A percentile compares a stretch with the other conserved stretches of the same genome.
Evolutionary conservation across 495 filamentous ascomycete species (phyloP).

Genomic region (Apodospora peruviana): DNA sequence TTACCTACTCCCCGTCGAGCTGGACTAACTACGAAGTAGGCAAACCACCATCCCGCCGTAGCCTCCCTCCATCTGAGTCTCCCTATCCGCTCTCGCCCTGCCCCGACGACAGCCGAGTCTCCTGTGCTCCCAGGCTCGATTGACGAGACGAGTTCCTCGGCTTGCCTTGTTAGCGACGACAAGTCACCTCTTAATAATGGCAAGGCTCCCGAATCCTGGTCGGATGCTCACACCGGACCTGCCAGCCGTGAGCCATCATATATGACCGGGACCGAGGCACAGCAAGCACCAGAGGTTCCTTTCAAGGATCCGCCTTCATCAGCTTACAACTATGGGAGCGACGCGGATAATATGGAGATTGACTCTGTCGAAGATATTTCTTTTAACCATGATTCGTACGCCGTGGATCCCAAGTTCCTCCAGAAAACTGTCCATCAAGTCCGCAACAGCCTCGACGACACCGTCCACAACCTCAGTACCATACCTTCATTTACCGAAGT

Average conservation of each 20-base stretch:
- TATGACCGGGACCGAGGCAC: no score
- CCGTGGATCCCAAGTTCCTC: conserved; percentile 2
- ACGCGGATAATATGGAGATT: neutral
- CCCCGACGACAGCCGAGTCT: no score
- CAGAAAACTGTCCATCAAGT: conserved; percentile 3
- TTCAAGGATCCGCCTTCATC: conserved; percentile 1
- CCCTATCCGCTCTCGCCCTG: no score
- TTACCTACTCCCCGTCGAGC: no score
- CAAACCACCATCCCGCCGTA: no score
- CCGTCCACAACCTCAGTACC: neutral
- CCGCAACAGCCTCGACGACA: conserved; percentile 5
- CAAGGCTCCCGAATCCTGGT: neutral
- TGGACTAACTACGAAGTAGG: no score
- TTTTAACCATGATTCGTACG: conserved; percentile 8
- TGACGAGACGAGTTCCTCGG: no score
- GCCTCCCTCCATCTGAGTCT: no score
- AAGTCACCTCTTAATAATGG: no score
- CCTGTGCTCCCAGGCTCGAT: no score
- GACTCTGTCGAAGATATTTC: neutral
- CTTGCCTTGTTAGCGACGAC: no score
- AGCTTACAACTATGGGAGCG: neutral
- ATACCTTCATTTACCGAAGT: neutral
- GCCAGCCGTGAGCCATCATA: no score
- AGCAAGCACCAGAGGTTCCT: neutral
- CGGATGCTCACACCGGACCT: neutral